phyloP scores from a whole-genome alignment of 2,329 filamentous ascomycete species.

The Onygenales sp. region DNA sequence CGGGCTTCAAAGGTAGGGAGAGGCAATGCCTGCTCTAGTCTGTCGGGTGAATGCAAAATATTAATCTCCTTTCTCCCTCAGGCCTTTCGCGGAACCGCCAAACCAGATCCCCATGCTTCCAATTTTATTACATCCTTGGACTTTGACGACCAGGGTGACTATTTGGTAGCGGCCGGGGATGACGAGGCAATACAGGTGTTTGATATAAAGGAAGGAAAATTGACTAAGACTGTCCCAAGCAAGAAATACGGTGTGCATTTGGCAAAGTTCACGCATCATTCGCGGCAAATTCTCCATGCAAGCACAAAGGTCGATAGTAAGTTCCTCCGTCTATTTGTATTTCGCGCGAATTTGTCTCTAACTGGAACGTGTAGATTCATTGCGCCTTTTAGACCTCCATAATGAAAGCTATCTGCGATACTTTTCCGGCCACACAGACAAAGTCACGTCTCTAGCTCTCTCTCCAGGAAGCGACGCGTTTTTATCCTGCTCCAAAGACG shows the following conservation, averaged over 20 bases:
- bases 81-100: conserved; percentile 24
- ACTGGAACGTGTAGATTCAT: conserved; percentile 52
- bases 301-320: conserved; percentile 87
- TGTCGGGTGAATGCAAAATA: neutral
- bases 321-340: conserved; percentile 9
- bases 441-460: conserved; percentile 73
- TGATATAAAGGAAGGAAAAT: conserved; percentile 81
- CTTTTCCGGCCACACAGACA: conserved; percentile 79
- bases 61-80: conserved; percentile 7
- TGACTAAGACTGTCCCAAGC: conserved; percentile 80
- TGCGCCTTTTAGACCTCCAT: conserved; percentile 76
- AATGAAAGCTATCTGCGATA: conserved; percentile 96
- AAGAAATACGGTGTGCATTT: conserved; percentile 96
- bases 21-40: neutral
- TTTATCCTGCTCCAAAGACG: conserved; percentile 81
- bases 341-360: conserved; percentile 1
- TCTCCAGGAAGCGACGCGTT: conserved; percentile 85
- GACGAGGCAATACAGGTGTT: conserved; percentile 96
- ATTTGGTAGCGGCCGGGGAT: conserved; percentile 80
- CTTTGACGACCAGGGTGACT: conserved; percentile 91
- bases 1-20: conserved; percentile 64
- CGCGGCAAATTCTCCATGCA: conserved; percentile 85
- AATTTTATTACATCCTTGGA: conserved; percentile 79
- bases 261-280: conserved; percentile 87
- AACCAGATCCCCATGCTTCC: conserved; percentile 23